Percentiles rank a stretch among this genome's conserved stretches.
Conservation (phyloP, 148 eudicot species). For the Chenopodium formosanum region DNA sequence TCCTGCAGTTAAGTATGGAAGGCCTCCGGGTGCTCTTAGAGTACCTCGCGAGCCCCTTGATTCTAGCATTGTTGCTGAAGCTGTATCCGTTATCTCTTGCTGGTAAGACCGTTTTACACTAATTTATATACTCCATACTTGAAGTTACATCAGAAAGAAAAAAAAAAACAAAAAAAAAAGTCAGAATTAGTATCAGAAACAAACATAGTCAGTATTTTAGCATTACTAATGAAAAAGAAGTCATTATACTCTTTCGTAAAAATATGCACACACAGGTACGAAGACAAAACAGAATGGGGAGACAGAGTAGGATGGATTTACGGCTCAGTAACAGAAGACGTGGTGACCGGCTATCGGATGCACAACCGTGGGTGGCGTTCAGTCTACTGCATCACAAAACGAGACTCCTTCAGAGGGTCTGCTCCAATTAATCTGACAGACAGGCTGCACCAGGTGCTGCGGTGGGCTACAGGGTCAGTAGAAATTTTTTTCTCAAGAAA, state of each 20-base stretch:
- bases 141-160: no score
- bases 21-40: slow-evolving; percentile 82
- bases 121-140: no score
- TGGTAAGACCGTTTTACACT: slow-evolving; percentile 46
- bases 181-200: no score
- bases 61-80: slow-evolving; percentile 80
- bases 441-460: slow-evolving; percentile 88
- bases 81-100: slow-evolving; percentile 91
- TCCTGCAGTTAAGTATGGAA: slow-evolving; percentile 79
- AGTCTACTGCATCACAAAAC: slow-evolving; percentile 79
- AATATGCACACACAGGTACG: slow-evolving; percentile 48
- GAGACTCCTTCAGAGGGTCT: slow-evolving; percentile 85
- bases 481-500: slow-evolving; percentile 91
- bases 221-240: no score
- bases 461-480: slow-evolving; percentile 96
- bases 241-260: no score
- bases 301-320: slow-evolving; percentile 96
- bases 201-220: no score
- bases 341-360: slow-evolving; percentile 91
- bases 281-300: slow-evolving; percentile 98
- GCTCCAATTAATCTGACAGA: slow-evolving; percentile 93
- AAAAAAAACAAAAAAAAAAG: no score
- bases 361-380: slow-evolving; percentile 98
- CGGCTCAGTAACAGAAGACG: slow-evolving; percentile 94
- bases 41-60: slow-evolving; percentile 77